Evolutionary conservation across 352 stramenopile species (phyloP), one percentile per base, ranked within the genome.

Genomic region (Globisporangium takayamanum): DNA sequence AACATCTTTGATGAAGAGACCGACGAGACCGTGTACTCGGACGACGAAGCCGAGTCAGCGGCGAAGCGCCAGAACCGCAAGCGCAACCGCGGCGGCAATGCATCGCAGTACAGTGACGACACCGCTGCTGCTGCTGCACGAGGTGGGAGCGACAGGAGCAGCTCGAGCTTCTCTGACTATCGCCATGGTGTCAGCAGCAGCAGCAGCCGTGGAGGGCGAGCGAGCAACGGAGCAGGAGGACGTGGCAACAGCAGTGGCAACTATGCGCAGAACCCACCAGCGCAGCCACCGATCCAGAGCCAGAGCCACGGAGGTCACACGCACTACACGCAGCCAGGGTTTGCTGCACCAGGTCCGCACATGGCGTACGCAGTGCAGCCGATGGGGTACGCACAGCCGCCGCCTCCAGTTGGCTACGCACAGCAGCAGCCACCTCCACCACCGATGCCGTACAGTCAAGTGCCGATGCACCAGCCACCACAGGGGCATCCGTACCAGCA

Each of bases 1-100:
- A 93, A 95, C 55, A 69, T 93, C 57, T 95, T 86, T 58, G 85
- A 95, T 36, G 85, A 95, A 78, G 85, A 95, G 51, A 74, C 70
- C 2, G 83, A 92, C 33, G 83, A 95, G 39, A 55, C 66, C 0
- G 69, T 86, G 11, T 95, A 84, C 62, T 95, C 85, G 22, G 85
- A 95, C 63, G 85, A 95, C 57, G 85, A 95, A 63, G 76, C 78
- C 0, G 85, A 95, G 52, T 78, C 82, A 0, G 77, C 70, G 0
- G 76, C 81, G 5, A 95, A 92, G 67, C 70, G 76, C 26, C 59
- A 73, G 39, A 84, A 88, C 50, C 68, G 79, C 4, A 95, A 92
- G 51, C 73, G 79, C 25, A 88, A 84, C 57, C 76, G 78, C 10
- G 68, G 66, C 11, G 72, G 60, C 7, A 54, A 49, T 16, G 33